Evolutionary conservation across 2,329 filamentous ascomycete species (phyloP).

Genomic region (Tothia fuscella): DNA sequence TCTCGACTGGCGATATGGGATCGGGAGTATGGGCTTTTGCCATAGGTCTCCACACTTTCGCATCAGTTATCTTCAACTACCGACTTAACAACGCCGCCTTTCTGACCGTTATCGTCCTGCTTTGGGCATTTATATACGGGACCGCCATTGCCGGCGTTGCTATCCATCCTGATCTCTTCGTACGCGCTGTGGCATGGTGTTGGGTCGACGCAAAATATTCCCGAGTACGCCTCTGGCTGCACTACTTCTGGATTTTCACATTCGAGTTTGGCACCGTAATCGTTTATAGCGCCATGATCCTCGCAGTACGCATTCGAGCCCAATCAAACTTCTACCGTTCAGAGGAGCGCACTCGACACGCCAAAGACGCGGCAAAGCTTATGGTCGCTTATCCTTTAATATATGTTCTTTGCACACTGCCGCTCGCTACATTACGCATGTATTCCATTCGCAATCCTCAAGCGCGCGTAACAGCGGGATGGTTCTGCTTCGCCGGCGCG

Average conservation of each 20-base stretch:
- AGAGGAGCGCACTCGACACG: conserved; percentile 14
- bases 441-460: conserved; percentile 43
- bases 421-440: conserved; percentile 53
- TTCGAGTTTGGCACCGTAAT: conserved; percentile 40
- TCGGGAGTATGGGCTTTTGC: conserved; percentile 55
- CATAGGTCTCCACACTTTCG: conserved; percentile 56
- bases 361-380: conserved; percentile 38
- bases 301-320: conserved; percentile 28
- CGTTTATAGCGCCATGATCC: conserved; percentile 35
- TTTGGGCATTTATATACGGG: conserved; percentile 50
- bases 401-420: conserved; percentile 57
- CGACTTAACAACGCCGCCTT: conserved; percentile 40
- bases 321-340: conserved; percentile 22
- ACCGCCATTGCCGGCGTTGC: conserved; percentile 42
- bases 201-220: conserved; percentile 49
- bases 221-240: conserved; percentile 44
- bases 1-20: conserved; percentile 54
- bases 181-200: conserved; percentile 52
- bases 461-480: conserved; percentile 12
- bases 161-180: conserved; percentile 40
- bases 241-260: conserved; percentile 55
- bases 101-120: conserved; percentile 32
- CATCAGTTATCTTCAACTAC: conserved; percentile 46
- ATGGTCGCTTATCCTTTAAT: conserved; percentile 57
- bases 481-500: conserved; percentile 35